Evolutionary conservation across 371 early-diverging fungal species (phyloP), one percentile per base, ranked within the genome.

Genomic region (Mucor velutinosus): DNA sequence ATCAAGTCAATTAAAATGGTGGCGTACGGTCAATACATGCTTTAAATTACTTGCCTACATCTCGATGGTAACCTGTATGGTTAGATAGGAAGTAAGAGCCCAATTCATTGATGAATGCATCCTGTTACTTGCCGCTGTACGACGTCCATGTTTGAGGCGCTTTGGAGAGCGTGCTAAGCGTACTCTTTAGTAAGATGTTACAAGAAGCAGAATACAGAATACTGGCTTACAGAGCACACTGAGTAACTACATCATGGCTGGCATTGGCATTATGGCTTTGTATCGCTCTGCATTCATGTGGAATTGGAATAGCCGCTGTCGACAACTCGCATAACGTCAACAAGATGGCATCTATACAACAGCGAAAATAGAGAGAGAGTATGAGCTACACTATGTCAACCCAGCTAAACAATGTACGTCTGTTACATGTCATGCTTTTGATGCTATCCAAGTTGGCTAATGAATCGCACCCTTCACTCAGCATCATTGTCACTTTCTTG

Each of bases 61-160:
- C 69, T 39, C 71, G 68, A 45, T 68, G 65, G 21, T 70, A 70
- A 10, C 75, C 75, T 74, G 37, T 41, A 29, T 6, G n/a, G 11
- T 21, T 45, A 35, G 37, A 41, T 41, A 41, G 15, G 41, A 41
- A 17, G 41, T 41, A 41, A 41, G 41, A 41, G 41, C 41, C 41
- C 15, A 12, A 7, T 7, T 7, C 33, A 33, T 8, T 33, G 7
- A 8, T 8, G 4, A 8, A 0, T 35, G 30, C 23, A 25, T 41
- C 21, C 0, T 59, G 17, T 15, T 37, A 43, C 37, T 64, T 72
- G 69, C 73, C 73, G 56, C 73, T 73, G 37, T 73, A 73, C 23
- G 69, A 59, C 1, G 73, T 73, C 73, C 73, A 73, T 30, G 73
- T 65, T 32, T 73, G 73, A 17, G 69, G 62, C 12, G 60, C 45